Percentiles rank a stretch among this genome's conserved stretches.
These are phyloP conservation scores for Hysterium pulicare DNA, from an alignment of 2,329 filamentous ascomycete species.

Conservation along the genomic window DNA sequence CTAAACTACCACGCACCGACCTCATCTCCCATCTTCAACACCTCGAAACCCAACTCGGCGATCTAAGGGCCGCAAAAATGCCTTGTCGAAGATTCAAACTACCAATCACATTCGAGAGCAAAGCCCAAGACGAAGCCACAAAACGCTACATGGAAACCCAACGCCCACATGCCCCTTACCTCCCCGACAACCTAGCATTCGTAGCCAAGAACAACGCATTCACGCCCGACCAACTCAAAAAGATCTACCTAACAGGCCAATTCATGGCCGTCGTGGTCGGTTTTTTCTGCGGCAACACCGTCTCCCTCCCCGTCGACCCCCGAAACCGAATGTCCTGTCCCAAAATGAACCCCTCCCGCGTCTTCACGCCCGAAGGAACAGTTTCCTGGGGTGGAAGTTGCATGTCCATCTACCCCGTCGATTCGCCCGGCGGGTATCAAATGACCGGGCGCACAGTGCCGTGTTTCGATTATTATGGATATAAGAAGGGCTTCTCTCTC, in stretches of 20 bases:
- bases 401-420: slow-evolving; percentile 55
- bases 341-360: slow-evolving; percentile 56
- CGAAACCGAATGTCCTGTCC: slow-evolving; percentile 53
- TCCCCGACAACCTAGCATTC: slow-evolving; percentile 62
- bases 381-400: slow-evolving; percentile 56
- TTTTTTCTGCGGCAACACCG: slow-evolving; percentile 54
- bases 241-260: slow-evolving; percentile 50
- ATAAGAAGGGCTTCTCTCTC: slow-evolving; percentile 48
- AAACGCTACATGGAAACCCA: slow-evolving; percentile 61
- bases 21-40: slow-evolving; percentile 38
- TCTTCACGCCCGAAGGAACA: slow-evolving; percentile 56
- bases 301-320: slow-evolving; percentile 53
- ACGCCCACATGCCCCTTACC: slow-evolving; percentile 58
- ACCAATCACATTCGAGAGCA: slow-evolving; percentile 43
- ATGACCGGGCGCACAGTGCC: slow-evolving; percentile 53
- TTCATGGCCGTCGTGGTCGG: slow-evolving; percentile 54
- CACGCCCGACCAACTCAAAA: slow-evolving; percentile 46
- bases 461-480: slow-evolving; percentile 53
- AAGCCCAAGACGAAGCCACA: slow-evolving; percentile 50
- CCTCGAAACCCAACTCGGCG: slow-evolving; percentile 42
- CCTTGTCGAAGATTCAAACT: slow-evolving; percentile 43
- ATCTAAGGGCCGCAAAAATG: slow-evolving; percentile 40
- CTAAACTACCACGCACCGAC: slow-evolving; percentile 31
- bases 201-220: slow-evolving; percentile 55
- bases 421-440: slow-evolving; percentile 57